Base-by-base conservation (phyloP, 306 rosid genomes). In the Arachis hypogaea region DNA sequence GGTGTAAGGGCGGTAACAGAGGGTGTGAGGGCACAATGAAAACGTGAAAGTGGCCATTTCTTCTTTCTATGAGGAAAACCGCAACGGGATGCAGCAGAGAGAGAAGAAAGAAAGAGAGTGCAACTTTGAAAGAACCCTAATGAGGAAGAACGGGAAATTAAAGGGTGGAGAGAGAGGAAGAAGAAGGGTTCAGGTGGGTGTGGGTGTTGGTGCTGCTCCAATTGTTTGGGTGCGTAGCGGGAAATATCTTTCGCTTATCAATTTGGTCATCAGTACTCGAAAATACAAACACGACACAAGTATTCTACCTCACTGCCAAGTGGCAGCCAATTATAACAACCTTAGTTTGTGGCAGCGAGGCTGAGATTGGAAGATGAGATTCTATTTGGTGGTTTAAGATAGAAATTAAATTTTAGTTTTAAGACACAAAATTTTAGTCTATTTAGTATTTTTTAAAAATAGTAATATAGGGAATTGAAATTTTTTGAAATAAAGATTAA, bases 201-300 rank as follows among this genome's bases (percentile, higher is more conserved):
- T 11, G 43, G 41, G 4, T 11, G 8, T 9, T 6, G 6, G 7
- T 49, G 51, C 8, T 76, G 4, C 74, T 59, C 40, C 5, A 1
- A 29, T 49, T 49, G 14, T n/a, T n/a, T 6, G 10, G 4, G 71
- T 42, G 63, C 30, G 87, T 69, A 85, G 92, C 90, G 93, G 93
- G 87, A 90, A 86, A 78, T 83, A 83, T 81, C 89, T 69, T 52
- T 80, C 9, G 7, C 84, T 83, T 83, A 81, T 82, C 91, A 72
- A 74, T 59, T 66, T 70, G 68, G 7, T 43, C 46, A 5, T 6
- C 46, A 43, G 2, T 1, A 7, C 46, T 0, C 7, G 7, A 43
- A 43, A 6, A 43, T 5, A 43, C 46, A 43, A 43, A 43, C 46
- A 5, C 46, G 8, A 7, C 46, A 43, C 46, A 43, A 43, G 4